phyloP scores from a whole-genome alignment of 768 basidiomycete species.

The Hygrocybe punicea region DNA sequence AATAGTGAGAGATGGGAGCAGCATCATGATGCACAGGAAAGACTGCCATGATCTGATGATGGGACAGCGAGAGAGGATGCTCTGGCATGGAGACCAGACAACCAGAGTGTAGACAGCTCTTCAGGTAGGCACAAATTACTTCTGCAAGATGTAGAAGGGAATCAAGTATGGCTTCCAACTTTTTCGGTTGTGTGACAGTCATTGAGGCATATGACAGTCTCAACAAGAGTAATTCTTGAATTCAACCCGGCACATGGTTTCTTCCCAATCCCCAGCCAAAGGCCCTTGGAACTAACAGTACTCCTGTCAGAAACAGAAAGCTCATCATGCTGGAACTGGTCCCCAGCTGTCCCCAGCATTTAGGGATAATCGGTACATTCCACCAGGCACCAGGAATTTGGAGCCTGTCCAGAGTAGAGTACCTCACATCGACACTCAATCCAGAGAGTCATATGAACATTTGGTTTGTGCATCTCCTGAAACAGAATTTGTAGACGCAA shows the following conservation, averaged over 20 bases:
- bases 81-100: constrained; percentile 1
- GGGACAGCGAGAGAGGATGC: constrained; percentile 1
- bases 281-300: constrained; percentile 36
- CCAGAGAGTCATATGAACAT: background rate
- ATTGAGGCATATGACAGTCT: background rate
- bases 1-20: constrained; percentile 3
- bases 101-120: background rate
- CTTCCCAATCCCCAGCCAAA: constrained; percentile 7
- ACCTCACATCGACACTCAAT: background rate
- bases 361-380: background rate
- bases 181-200: background rate
- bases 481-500: background rate
- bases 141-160: background rate
- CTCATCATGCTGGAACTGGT: constrained; percentile 7
- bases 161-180: background rate
- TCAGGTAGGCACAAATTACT: background rate
- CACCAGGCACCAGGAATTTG: background rate
- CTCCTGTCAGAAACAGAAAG: constrained; percentile 36
- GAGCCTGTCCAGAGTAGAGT: background rate
- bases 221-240: background rate
- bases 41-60: background rate
- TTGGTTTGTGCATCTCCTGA: background rate
- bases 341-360: background rate
- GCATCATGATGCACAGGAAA: background rate
- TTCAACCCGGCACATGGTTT: constrained; percentile 17